Conservation (phyloP, 257 asterid genomes). For the Galeopsis tetrahit region DNA sequence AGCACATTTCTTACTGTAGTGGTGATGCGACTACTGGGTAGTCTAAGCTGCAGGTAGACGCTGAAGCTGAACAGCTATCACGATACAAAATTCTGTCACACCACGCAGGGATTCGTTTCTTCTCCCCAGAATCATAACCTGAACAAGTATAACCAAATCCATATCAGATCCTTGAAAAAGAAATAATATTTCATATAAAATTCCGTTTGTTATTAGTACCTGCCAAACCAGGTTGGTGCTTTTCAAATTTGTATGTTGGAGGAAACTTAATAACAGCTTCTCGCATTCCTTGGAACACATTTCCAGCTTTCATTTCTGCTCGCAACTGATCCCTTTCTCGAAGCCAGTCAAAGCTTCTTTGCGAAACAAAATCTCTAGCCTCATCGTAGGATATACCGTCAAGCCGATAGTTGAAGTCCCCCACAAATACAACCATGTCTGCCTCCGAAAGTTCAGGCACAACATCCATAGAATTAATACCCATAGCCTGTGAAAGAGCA, state of each 20-base stretch:
- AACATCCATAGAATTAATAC: constrained; percentile 57
- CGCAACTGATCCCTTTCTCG: constrained; percentile 89
- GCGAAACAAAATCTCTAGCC: constrained; percentile 95
- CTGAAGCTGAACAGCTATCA: constrained; percentile 75
- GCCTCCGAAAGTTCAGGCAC: constrained; percentile 94
- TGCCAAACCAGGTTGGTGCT: constrained; percentile 90
- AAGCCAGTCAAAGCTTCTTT: constrained; percentile 97
- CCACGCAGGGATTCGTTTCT: constrained; percentile 99
- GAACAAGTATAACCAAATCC: constrained; percentile 24
- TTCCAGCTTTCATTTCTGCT: constrained; percentile 92
- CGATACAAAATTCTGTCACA: constrained; percentile 96
- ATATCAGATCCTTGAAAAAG: constrained; percentile 9
- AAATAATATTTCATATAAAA: background rate
- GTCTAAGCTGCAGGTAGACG: constrained; percentile 77
- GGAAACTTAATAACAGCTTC: constrained; percentile 92
- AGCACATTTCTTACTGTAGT: constrained; percentile 57
- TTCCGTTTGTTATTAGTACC: constrained; percentile 46
- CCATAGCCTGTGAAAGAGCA: constrained; percentile 51
- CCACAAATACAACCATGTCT: constrained; percentile 93
- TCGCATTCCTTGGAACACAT: constrained; percentile 98
- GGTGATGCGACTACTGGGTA: constrained; percentile 86
- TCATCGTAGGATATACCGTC: constrained; percentile 91
- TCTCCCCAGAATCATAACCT: constrained; percentile 99
- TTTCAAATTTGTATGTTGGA: constrained; percentile 96
- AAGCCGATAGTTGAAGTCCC: constrained; percentile 95